Base-by-base conservation (phyloP, 202 grass and related monocot species). In the Setaria viridis region DNA sequence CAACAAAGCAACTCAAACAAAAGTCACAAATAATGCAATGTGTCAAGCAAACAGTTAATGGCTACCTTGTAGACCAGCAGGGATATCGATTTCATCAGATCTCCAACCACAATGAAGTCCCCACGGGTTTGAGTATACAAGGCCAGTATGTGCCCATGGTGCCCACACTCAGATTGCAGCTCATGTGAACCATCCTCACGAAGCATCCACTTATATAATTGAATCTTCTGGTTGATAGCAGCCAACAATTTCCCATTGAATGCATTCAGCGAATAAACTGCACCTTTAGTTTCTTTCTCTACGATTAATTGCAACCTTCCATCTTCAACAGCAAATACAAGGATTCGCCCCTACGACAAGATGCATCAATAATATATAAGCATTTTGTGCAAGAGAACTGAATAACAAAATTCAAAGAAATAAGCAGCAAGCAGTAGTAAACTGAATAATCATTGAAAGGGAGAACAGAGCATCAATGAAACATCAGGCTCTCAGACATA, bases 211-310 rank as follows among this genome's bases (percentile, higher is more conserved):
- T 99, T 99, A 20, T 96, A 99, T 54, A 99, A 76, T 46, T 99
- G 97, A 64, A 99, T 99, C 77, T 99, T 99, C 85, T 99, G 97
- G 84, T 99, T 99, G 77, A 96, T 99, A 49, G 97, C 97, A 41
- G 97, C 94, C 42, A 99, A 91, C 86, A 99, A 87, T 79, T 96
- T 99, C 41, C 97, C 97, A 59, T 91, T 99, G 80, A 99, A 99
- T 79, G 97, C 88, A 81, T 99, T 99, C 60, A 99, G 80, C 0
- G 92, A 96, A 86, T 99, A 96, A 69, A 96, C 94, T 46, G 93
- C 92, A 63, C 97, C 97, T 87, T 99, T 99, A 0, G 93, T 99
- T 94, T 99, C 97, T 85, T 99, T 99, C 71, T 99, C 97, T 70
- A 87, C 93, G 32, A 99, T 92, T 79, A 99, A 83, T 58, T 94